Percentiles rank a stretch among this genome's conserved stretches.
These are phyloP conservation scores for Pseudocercospora ulei DNA, from an alignment of 2,329 filamentous ascomycete species.

Conservation along the genomic window DNA sequence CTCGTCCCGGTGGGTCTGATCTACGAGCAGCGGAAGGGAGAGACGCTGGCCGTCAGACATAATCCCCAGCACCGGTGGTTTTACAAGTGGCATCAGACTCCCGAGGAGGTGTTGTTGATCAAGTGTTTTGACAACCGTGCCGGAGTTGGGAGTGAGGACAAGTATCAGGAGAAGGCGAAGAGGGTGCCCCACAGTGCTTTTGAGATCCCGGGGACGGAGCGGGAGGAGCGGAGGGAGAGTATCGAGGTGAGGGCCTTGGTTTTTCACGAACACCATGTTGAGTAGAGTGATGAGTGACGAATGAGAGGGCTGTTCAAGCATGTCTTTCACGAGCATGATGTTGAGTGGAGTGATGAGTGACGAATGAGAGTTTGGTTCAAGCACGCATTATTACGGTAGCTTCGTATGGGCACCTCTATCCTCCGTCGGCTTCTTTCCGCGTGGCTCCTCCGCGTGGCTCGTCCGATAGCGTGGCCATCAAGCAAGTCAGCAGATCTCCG, in stretches of 20 bases:
- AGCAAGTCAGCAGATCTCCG: too few species aligned
- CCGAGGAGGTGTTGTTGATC: constrained; percentile 43
- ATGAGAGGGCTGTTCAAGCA: too few species aligned
- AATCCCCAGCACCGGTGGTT: constrained; percentile 60
- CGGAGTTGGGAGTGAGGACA: constrained; percentile 29
- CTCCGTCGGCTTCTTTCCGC: too few species aligned
- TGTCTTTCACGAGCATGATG: too few species aligned
- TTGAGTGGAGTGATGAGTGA: constrained; percentile 1
- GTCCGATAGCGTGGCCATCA: too few species aligned
- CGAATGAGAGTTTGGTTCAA: too few species aligned
- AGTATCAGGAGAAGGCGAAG: constrained; percentile 17
- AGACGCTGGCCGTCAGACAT: constrained; percentile 60
- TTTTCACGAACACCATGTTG: constrained; percentile 42
- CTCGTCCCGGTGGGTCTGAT: constrained; percentile 63
- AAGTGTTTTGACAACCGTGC: constrained; percentile 39
- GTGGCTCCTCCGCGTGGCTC: too few species aligned
- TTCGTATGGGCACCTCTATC: too few species aligned
- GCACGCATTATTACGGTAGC: too few species aligned
- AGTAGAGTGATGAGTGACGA: neutral
- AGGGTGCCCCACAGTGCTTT: constrained; percentile 62
- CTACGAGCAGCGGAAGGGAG: constrained; percentile 59
- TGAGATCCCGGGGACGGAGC: constrained; percentile 57
- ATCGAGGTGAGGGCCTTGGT: constrained; percentile 79
- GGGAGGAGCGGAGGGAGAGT: constrained; percentile 64
- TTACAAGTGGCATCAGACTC: constrained; percentile 58